Percentiles rank a stretch among this genome's conserved stretches.
Evolutionary conservation across 129 eudicot genomes (phyloP).

Genomic region (Artemisia annua): DNA sequence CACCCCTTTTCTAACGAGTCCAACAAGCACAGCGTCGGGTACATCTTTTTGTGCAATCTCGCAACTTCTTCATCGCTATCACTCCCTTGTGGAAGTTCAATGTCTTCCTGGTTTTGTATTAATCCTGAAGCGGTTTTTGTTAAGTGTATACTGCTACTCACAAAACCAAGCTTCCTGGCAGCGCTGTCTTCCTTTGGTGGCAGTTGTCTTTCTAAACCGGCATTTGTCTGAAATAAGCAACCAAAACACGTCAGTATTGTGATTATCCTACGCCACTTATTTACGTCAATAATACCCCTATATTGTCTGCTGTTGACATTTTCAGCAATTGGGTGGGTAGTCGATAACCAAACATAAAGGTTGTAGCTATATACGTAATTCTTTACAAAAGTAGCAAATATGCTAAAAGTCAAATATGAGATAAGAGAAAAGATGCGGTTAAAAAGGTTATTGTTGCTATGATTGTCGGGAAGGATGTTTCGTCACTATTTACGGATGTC

Average conservation of each 20-base stretch:
- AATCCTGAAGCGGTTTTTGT: conserved; percentile 33
- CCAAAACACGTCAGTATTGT: conserved; percentile 12
- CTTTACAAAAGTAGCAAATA: no score
- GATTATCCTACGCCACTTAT: background rate
- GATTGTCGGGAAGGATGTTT: no score
- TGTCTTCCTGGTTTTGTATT: conserved; percentile 63
- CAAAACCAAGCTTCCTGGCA: conserved; percentile 58
- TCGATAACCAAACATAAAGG: no score
- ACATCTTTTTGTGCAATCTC: conserved; percentile 78
- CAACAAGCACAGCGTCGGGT: conserved; percentile 77
- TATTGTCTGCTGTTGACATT: background rate
- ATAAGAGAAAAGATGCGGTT: conserved; percentile 99
- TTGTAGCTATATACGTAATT: no score
- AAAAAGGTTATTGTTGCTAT: conserved; percentile 99
- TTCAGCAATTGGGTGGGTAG: background rate
- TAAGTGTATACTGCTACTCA: conserved; percentile 62
- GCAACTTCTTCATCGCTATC: conserved; percentile 61
- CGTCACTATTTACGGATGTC: conserved; percentile 95
- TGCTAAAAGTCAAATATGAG: no score
- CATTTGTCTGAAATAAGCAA: conserved; percentile 58
- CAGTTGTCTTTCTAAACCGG: conserved; percentile 78
- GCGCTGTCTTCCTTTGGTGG: conserved; percentile 45
- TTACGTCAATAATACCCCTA: conserved; percentile 2
- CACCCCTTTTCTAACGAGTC: conserved; percentile 51
- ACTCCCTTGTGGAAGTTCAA: conserved; percentile 91